Evolutionary conservation across 306 rosid genomes (phyloP).

Genomic region (Medicago arabica): DNA sequence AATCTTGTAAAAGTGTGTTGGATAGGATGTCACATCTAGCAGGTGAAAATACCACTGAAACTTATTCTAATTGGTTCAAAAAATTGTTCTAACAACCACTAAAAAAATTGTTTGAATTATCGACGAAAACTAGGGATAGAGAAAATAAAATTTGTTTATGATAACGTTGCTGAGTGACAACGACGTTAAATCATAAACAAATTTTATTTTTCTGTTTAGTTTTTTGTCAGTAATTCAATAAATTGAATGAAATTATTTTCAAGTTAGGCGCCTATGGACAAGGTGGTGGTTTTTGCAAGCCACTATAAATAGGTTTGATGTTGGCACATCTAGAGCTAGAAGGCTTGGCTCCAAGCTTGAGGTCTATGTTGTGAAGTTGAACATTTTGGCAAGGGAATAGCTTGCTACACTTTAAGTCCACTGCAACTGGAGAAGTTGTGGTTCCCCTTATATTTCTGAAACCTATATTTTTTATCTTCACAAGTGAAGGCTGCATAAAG

Average conservation of each 20-base stretch:
- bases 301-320: constrained; percentile 47
- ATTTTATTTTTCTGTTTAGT: too few relatives aligned
- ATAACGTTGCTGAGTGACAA: neutral
- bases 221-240: too few relatives aligned
- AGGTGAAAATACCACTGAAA: neutral
- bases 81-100: neutral
- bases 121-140: neutral
- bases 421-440: constrained; percentile 49
- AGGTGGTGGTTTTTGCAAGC: constrained; percentile 53
- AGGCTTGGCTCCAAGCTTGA: constrained; percentile 39
- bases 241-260: too few relatives aligned
- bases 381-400: constrained; percentile 60
- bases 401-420: constrained; percentile 65
- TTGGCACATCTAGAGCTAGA: constrained; percentile 47
- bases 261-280: constrained; percentile 2
- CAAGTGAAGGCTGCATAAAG: constrained; percentile 64
- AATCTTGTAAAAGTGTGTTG: constrained; percentile 17
- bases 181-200: neutral
- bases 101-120: neutral
- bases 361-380: constrained; percentile 50
- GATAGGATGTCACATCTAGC: neutral
- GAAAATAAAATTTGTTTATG: neutral
- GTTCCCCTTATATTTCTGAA: constrained; percentile 63
- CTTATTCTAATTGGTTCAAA: constrained; percentile 22
- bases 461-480: constrained; percentile 48